Evolutionary conservation across 352 stramenopile species (phyloP).

Genomic region (Blastocystis sp.): DNA sequence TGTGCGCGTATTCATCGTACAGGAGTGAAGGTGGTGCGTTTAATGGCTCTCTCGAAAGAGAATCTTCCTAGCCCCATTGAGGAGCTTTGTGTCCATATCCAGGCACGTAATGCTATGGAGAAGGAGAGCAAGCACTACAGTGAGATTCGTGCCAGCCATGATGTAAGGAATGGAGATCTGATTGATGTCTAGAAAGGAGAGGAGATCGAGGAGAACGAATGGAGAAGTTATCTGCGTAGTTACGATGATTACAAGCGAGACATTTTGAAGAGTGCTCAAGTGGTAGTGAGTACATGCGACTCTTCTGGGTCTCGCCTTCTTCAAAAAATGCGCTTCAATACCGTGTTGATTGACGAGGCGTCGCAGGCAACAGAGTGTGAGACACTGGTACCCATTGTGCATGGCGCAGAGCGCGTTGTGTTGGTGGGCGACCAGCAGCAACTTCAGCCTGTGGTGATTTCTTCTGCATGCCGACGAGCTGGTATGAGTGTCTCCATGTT

Average conservation of each 20-base stretch:
- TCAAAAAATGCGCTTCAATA: slow-evolving; percentile 92
- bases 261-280: slow-evolving; percentile 91
- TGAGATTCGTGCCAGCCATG: not conserved
- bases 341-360: slow-evolving; percentile 98
- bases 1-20: slow-evolving; percentile 95
- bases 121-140: not conserved
- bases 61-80: slow-evolving; percentile 83
- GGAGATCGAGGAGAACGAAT: not conserved
- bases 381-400: slow-evolving; percentile 94
- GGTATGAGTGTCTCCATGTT: slow-evolving; percentile 94
- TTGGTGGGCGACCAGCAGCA: slow-evolving; percentile 98
- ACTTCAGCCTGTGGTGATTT: slow-evolving; percentile 89
- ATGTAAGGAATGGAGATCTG: not conserved
- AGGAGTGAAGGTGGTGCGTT: slow-evolving; percentile 89
- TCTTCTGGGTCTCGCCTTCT: slow-evolving; percentile 89
- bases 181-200: not conserved
- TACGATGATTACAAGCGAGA: slow-evolving; percentile 70
- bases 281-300: slow-evolving; percentile 98
- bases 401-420: slow-evolving; percentile 95
- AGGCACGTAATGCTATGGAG: not conserved
- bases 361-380: slow-evolving; percentile 98
- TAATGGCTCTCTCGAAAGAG: slow-evolving; percentile 94
- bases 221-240: not conserved
- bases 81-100: slow-evolving; percentile 75
- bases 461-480: slow-evolving; percentile 58